Base-by-base conservation (phyloP, 139 green algal genomes). In the Pycnococcus provasolii region DNA sequence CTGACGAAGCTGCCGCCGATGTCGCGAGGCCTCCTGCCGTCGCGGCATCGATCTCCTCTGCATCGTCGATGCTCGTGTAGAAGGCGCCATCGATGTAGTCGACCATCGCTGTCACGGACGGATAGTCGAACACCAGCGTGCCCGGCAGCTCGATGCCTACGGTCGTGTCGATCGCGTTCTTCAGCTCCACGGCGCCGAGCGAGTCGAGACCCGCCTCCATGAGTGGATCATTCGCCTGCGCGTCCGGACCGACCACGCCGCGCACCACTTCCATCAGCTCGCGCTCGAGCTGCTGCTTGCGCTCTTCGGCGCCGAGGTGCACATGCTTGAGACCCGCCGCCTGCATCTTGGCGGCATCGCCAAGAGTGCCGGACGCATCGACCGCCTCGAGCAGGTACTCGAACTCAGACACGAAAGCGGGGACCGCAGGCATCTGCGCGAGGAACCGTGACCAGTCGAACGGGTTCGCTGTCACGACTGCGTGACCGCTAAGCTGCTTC, bases 81-180 rank as follows among this genome's bases (percentile, higher is more conserved):
- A 63, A 13, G 15, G 26, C n/a, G 57, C n/a, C 57, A 37, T 11
- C 42, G 5, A 66, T 15, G 9, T 51, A 75, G 0, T 48, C 26
- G 3, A 73, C 61, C 3, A 89, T 64, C 40, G 82, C 77, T 5
- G 42, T 7, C 0, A 86, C 64, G 3, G 87, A 89, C 4, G 88
- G 88, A 70, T 90, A 85, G 80, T 95, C 88, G 64, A 92, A 95
- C 11, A 90, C 72, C 2, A 90, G 62, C 1, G 85, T 90, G 41
- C 68, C 67, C 0, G 84, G 80, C 48, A 90, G 72, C n/a, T 84
- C 71, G 6, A 87, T 15, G 9, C 64, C 70, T 61, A 88, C 75
- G 4, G 51, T 53, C 26, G 54, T 74, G 13, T 90, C 85, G n/a
- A 96, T 81, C 1, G 65, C 64, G 60, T 86, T 87, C 42, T 85